These are phyloP conservation scores for Cinnamomum chago DNA, from an alignment of 164 flowering plant species.

Conservation along the genomic window DNA sequence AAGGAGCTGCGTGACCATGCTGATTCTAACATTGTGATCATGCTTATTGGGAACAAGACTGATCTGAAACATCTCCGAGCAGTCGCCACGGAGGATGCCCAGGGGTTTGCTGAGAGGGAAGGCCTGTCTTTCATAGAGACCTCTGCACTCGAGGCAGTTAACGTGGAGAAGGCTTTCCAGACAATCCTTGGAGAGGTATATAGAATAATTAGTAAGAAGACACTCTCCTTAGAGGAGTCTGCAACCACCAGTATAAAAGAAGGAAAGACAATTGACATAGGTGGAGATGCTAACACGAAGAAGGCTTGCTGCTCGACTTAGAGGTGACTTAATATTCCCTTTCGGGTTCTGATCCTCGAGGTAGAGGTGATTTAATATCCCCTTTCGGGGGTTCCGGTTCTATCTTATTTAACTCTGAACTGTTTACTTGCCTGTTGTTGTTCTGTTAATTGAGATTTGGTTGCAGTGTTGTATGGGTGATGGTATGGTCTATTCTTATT, in stretches of 20 bases:
- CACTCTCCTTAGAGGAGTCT: constrained; percentile 33
- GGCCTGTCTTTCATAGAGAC: constrained; percentile 73
- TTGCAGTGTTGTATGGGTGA: not conserved
- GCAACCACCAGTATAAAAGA: constrained; percentile 31
- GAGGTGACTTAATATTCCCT: not conserved
- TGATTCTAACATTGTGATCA: constrained; percentile 61
- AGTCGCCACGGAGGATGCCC: constrained; percentile 73
- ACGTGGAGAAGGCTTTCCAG: constrained; percentile 68
- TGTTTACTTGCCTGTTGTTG: not conserved
- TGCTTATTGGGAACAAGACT: constrained; percentile 73
- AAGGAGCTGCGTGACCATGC: constrained; percentile 74
- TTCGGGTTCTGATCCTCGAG: too few relatives aligned
- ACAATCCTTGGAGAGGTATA: constrained; percentile 57
- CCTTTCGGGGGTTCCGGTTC: not conserved
- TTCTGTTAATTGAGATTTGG: not conserved
- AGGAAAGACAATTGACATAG: constrained; percentile 39
- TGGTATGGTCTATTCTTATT: not conserved
- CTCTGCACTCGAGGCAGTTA: constrained; percentile 66
- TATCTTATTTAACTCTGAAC: not conserved
- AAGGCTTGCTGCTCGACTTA: constrained; percentile 37
- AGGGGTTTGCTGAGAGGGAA: constrained; percentile 63
- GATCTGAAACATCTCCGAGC: constrained; percentile 72
- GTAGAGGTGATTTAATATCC: not conserved
- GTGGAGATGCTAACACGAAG: constrained; percentile 29
- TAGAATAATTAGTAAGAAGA: constrained; percentile 48